Base-by-base conservation (phyloP, 2,329 filamentous ascomycete species). In the Bertia moriformis region DNA sequence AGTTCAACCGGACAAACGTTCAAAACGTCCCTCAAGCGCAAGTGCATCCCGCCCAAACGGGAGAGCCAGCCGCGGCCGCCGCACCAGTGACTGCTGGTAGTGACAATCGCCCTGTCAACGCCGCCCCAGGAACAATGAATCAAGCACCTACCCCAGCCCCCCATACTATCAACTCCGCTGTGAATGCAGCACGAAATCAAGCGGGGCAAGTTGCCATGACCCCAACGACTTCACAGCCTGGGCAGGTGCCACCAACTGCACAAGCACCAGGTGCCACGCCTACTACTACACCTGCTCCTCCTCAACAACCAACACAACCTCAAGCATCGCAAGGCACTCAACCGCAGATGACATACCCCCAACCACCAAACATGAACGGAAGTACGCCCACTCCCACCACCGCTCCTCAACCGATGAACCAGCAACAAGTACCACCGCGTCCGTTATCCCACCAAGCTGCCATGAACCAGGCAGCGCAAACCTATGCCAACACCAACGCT, bases 141-240 rank as follows among this genome's bases (percentile, higher is more conserved):
- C 57, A 59, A 42, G 45, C 52, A 19, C 51, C 51, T 17, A 50
- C 56, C 5, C 57, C 59, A 35, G 58, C 58, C 18, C 53, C 63
- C 3, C 62, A 67, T 43, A 65, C 62, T 1, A 62, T 67, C 32
- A 66, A 60, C 42, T 64, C 63, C 39, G 64, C 64, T 4, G 58
- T 67, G 17, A 61, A 56, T 44, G 60, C 61, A 19, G 61, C 60
- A 14, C 53, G 60, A 33, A 57, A 52, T 14, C 46, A 50, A 18
- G 47, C 47, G 18, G 46, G 49, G 37, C 39, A 48, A 36, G 44
- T 46, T 40, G 39, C 44, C 43, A 37, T 30, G 37, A 42, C 18
- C 29, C 44, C 40, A 39, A 39, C 24, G 17, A 46, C 50, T 33
- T 46, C 48, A 2, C 53, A 56, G 30, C 56, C 52, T 38, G 50